Evolutionary conservation across 2,329 filamentous ascomycete species (phyloP), one percentile per base, ranked within the genome.

Genomic region (Calonectria multiphialidica): DNA sequence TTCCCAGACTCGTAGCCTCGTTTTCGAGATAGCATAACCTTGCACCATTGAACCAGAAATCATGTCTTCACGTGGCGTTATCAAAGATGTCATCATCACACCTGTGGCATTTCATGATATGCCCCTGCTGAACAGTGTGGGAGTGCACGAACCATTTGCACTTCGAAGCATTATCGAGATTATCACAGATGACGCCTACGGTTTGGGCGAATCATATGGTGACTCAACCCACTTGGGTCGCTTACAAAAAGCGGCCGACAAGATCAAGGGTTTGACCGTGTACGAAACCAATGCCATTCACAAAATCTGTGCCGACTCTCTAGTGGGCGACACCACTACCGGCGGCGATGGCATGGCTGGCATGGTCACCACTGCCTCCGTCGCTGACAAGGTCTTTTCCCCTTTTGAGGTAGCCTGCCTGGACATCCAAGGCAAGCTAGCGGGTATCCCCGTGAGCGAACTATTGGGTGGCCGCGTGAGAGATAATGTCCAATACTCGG

Each of bases 211-310:
- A 68, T 85, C 84, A 10, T 86, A 86, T 55, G 84, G 84, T 30
- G 83, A 85, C 73, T 82, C 80, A 5, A 79, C 80, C 2, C 84
- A 86, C 66, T 72, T 86, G 1, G 62, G 68, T 5, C 83, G 83
- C 9, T 76, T 86, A 13, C 76, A 80, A 6, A 75, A 72, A 35
- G 84, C 80, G 42, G 83, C 82, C 6, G 70, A 78, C 4, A 71
- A 71, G 5, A 78, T 84, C 66, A 82, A 76, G 18, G 81, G 78
- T 0, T 65, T 81, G 6, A 74, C 82, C 2, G 74, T 83, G 0
- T 81, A 82, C 44, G 94, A 95, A 83, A 96, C 94, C 1, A 97
- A 96, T 80, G 93, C 96, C 78, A 90, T 96, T 75, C 96, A 96
- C 84, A 92, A 95, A 76, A 94, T 92, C 2, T 97, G 97, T 80